Percentiles rank a stretch among this genome's conserved stretches.
Evolutionary conservation across 2,329 filamentous ascomycete genomes (phyloP).

Genomic region (Scorias spongiosa): DNA sequence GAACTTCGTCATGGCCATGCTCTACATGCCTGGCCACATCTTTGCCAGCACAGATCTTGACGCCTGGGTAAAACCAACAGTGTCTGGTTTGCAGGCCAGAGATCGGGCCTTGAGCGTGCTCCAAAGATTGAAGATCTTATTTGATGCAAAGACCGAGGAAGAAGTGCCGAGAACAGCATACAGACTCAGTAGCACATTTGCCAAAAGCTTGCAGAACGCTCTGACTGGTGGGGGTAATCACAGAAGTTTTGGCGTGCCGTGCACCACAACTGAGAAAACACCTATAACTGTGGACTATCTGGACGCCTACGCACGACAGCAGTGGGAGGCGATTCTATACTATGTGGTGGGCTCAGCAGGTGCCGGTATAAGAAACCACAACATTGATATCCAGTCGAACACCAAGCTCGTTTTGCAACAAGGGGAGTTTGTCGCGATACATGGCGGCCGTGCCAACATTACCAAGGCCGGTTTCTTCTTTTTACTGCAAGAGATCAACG

Average conservation of each 20-base stretch:
- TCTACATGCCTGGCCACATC: constrained; percentile 67
- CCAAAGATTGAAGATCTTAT: constrained; percentile 72
- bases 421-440: constrained; percentile 59
- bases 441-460: constrained; percentile 46
- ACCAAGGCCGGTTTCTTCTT: constrained; percentile 92
- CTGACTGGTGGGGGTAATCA: constrained; percentile 68
- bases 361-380: constrained; percentile 32
- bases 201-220: constrained; percentile 66
- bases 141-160: constrained; percentile 41
- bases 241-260: constrained; percentile 82
- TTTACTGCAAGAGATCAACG: constrained; percentile 84
- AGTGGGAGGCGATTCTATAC: constrained; percentile 93
- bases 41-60: constrained; percentile 71
- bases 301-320: constrained; percentile 69
- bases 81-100: constrained; percentile 37
- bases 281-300: constrained; percentile 57
- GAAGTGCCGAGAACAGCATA: constrained; percentile 53
- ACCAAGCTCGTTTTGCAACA: constrained; percentile 73
- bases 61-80: constrained; percentile 60
- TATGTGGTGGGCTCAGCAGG: constrained; percentile 77
- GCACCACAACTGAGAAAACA: constrained; percentile 44
- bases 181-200: constrained; percentile 67
- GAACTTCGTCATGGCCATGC: constrained; percentile 84
- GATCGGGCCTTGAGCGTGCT: constrained; percentile 74
- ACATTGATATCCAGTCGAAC: constrained; percentile 41